Conservation (phyloP, 2,329 filamentous ascomycete species). For the Ophiocordyceps camponoti-rufipedis region DNA sequence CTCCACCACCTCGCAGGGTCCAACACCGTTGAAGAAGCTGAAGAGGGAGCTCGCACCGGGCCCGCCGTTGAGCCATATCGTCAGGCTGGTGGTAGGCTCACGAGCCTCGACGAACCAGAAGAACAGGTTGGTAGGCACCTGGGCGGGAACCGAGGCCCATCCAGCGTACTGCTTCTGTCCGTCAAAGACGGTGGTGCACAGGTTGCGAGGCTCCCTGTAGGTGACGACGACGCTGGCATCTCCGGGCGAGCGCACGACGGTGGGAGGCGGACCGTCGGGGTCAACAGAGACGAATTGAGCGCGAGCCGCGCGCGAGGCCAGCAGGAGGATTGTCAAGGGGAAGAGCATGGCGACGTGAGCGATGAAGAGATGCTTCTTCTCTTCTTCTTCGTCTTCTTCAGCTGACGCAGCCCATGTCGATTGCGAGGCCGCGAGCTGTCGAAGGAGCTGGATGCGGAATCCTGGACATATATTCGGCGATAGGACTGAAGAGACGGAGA, state of each 20-base stretch:
- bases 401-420: not conserved
- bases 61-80: conserved; percentile 51
- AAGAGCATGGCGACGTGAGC: conserved; percentile 4
- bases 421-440: too few relatives aligned
- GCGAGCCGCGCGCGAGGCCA: conserved; percentile 2
- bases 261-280: conserved; percentile 21
- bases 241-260: conserved; percentile 41
- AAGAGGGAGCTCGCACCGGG: conserved; percentile 47
- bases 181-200: conserved; percentile 45
- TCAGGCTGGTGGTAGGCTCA: conserved; percentile 21
- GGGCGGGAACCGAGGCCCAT: conserved; percentile 44
- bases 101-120: conserved; percentile 32
- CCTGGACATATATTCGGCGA: too few relatives aligned
- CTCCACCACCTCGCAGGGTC: conserved; percentile 33
- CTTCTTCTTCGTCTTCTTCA: not conserved
- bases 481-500: too few relatives aligned
- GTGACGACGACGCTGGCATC: conserved; percentile 46
- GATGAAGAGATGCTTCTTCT: too few relatives aligned
- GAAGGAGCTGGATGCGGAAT: too few relatives aligned
- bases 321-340: conserved; percentile 5
- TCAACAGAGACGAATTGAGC: conserved; percentile 15
- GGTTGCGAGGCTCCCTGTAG: conserved; percentile 43
- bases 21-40: conserved; percentile 43
- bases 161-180: conserved; percentile 53
- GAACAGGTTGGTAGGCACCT: conserved; percentile 31